A percentile compares a stretch with the other conserved stretches of the same genome.
These are phyloP conservation scores for Fusarium sp. DNA, from an alignment of 2,329 filamentous ascomycete genomes.

Conservation along the genomic window DNA sequence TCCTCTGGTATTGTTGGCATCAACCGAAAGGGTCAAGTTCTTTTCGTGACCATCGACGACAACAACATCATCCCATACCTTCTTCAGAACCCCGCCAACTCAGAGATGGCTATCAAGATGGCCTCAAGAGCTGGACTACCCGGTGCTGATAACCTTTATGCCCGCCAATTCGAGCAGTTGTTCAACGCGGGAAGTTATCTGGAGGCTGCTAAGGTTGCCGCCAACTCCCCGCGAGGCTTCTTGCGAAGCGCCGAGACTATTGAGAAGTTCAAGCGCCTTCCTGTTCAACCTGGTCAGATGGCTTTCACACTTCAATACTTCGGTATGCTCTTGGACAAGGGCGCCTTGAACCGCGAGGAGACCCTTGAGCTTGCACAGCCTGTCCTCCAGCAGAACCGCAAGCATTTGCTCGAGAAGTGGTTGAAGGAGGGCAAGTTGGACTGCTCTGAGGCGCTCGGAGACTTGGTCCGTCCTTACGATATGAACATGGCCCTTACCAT, in stretches of 20 bases:
- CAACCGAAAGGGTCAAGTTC: slow-evolving; percentile 96
- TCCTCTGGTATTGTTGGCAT: slow-evolving; percentile 92
- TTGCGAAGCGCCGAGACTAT: slow-evolving; percentile 94
- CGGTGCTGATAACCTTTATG: slow-evolving; percentile 92
- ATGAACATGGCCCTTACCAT: slow-evolving; percentile 86
- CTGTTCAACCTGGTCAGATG: slow-evolving; percentile 83
- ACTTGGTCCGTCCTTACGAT: slow-evolving; percentile 90
- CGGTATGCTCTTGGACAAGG: slow-evolving; percentile 96
- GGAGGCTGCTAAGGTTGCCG: slow-evolving; percentile 94
- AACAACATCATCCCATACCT: slow-evolving; percentile 91
- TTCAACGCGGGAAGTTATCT: slow-evolving; percentile 81
- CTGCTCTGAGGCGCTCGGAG: slow-evolving; percentile 95
- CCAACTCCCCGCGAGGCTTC: slow-evolving; percentile 95
- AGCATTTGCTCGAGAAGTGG: slow-evolving; percentile 98
- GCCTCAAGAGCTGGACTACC: slow-evolving; percentile 93
- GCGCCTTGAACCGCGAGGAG: slow-evolving; percentile 89
- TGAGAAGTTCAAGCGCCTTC: slow-evolving; percentile 90
- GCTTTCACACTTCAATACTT: slow-evolving; percentile 98
- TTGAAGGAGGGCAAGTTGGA: slow-evolving; percentile 95
- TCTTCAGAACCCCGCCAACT: slow-evolving; percentile 94
- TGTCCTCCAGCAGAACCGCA: slow-evolving; percentile 91
- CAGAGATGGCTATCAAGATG: slow-evolving; percentile 92
- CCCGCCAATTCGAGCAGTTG: slow-evolving; percentile 90
- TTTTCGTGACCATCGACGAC: slow-evolving; percentile 94
- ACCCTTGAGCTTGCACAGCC: slow-evolving; percentile 93